phyloP scores from a whole-genome alignment of 495 filamentous ascomycete species.

The Chaetomium tenue region DNA sequence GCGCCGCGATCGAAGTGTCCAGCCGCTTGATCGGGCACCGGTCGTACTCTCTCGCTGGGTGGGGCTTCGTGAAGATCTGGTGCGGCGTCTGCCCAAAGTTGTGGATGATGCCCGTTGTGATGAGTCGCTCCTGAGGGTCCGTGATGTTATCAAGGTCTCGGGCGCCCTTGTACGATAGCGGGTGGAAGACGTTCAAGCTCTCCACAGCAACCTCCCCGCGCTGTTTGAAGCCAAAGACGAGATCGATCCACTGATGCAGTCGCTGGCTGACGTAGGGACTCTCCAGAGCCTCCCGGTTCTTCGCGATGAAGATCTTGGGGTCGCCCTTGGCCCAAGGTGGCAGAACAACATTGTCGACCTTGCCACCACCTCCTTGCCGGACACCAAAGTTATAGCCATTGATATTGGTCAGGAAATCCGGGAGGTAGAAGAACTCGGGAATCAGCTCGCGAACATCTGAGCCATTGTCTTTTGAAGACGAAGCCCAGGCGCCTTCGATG shows the following conservation, averaged over 20 bases:
- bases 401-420: slow-evolving; percentile 87
- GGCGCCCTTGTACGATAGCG: slow-evolving; percentile 89
- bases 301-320: slow-evolving; percentile 91
- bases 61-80: slow-evolving; percentile 82
- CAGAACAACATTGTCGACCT: slow-evolving; percentile 78
- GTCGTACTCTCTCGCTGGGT: slow-evolving; percentile 68
- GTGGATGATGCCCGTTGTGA: slow-evolving; percentile 93
- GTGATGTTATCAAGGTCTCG: slow-evolving; percentile 89
- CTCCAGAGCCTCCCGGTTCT: slow-evolving; percentile 90
- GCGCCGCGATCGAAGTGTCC: slow-evolving; percentile 71
- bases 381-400: slow-evolving; percentile 92
- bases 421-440: slow-evolving; percentile 95
- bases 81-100: slow-evolving; percentile 98
- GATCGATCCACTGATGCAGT: slow-evolving; percentile 92
- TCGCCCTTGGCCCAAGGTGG: slow-evolving; percentile 98
- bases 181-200: slow-evolving; percentile 91
- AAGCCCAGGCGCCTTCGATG: slow-evolving; percentile 84
- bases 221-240: slow-evolving; percentile 94
- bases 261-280: slow-evolving; percentile 89
- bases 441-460: slow-evolving; percentile 90
- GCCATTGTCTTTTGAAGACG: slow-evolving; percentile 85
- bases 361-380: slow-evolving; percentile 72
- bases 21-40: slow-evolving; percentile 62
- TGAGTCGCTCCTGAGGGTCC: slow-evolving; percentile 77
- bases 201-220: slow-evolving; percentile 90